A percentile compares a stretch with the other conserved stretches of the same genome.
Evolutionary conservation across 768 basidiomycete species (phyloP).

Genomic region (Macrolepiota fuliginosa): DNA sequence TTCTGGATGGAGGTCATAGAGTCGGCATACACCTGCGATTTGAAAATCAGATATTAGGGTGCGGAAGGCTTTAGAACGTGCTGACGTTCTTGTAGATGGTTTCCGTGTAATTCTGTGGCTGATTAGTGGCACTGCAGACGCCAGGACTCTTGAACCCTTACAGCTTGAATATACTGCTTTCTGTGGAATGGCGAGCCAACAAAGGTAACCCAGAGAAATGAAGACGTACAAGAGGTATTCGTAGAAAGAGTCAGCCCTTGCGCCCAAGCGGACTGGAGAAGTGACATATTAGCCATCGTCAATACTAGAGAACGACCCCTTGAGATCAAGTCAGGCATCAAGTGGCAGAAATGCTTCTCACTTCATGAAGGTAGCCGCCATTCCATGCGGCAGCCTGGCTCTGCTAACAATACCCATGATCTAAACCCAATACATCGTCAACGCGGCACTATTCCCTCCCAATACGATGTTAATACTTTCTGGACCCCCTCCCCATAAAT

Average conservation of each 20-base stretch:
- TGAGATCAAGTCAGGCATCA: neutral
- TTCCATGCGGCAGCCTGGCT: slow-evolving; percentile 62
- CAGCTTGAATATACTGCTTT: slow-evolving; percentile 84
- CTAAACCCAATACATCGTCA: slow-evolving; percentile 20
- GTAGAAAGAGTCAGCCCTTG: slow-evolving; percentile 92
- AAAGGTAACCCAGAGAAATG: neutral
- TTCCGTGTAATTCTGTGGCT: slow-evolving; percentile 64
- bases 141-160: slow-evolving; percentile 22
- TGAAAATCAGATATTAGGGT: neutral
- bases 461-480: slow-evolving; percentile 39
- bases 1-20: slow-evolving; percentile 81
- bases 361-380: slow-evolving; percentile 84
- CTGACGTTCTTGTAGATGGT: slow-evolving; percentile 20
- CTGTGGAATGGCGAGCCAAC: slow-evolving; percentile 25
- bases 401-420: slow-evolving; percentile 69
- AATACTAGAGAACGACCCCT: slow-evolving; percentile 24
- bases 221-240: slow-evolving; percentile 74
- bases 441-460: neutral
- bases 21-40: slow-evolving; percentile 77
- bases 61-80: neutral
- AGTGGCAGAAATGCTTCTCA: slow-evolving; percentile 24
- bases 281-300: slow-evolving; percentile 44
- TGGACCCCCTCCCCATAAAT: slow-evolving; percentile 82
- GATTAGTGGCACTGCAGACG: neutral
- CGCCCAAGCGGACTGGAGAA: slow-evolving; percentile 84